These are phyloP conservation scores for Hysterangium stoloniferum DNA, from an alignment of 768 basidiomycete genomes.

Conservation along the genomic window DNA sequence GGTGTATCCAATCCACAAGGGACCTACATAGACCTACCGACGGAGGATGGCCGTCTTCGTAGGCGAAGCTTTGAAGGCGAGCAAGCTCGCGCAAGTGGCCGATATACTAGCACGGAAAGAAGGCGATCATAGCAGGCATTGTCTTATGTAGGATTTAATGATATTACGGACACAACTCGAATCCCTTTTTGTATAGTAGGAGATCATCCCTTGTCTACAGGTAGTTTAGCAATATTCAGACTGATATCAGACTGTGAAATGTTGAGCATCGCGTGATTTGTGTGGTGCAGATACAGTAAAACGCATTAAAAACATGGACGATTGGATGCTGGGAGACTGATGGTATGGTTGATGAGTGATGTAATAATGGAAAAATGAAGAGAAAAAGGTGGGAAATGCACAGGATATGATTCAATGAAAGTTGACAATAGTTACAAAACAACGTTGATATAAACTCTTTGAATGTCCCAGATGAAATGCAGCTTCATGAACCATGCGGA, in stretches of 20 bases:
- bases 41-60: not conserved
- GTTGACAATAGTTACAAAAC: not conserved
- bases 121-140: no score
- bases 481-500: conserved; percentile 52
- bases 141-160: no score
- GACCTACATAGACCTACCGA: not conserved
- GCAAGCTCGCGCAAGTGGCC: not conserved
- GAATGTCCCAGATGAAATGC: not conserved
- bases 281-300: not conserved
- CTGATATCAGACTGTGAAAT: no score
- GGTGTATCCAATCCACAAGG: not conserved
- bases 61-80: conserved; percentile 2
- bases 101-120: not conserved
- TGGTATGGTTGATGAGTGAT: not conserved
- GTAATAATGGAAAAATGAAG: not conserved
- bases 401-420: not conserved
- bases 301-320: not conserved
- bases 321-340: not conserved
- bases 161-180: no score
- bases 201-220: no score
- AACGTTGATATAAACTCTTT: not conserved
- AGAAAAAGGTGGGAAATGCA: not conserved
- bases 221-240: no score
- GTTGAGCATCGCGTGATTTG: no score
- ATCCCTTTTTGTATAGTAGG: no score